Evolutionary conservation across 169 alveolate genomes (phyloP).

Genomic region (Babesia bovis): DNA sequence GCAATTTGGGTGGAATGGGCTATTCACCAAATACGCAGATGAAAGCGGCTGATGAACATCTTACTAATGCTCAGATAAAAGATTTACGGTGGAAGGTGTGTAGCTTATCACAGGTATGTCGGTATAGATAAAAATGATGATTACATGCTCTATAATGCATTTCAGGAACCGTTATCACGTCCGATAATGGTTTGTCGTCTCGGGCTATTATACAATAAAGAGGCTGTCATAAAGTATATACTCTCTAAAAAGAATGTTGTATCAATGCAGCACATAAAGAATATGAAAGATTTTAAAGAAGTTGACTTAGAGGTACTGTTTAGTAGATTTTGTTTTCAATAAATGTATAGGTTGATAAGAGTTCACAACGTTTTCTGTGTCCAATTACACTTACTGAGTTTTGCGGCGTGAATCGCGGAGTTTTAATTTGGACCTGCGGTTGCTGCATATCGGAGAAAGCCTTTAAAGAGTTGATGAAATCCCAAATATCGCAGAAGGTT

Average conservation of each 20-base stretch:
- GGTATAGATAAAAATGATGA: background rate
- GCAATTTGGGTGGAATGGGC: constrained; percentile 90
- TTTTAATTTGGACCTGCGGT: constrained; percentile 71
- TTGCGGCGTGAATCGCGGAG: constrained; percentile 73
- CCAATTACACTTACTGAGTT: constrained; percentile 71
- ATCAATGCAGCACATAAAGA: constrained; percentile 73
- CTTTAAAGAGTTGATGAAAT: constrained; percentile 43
- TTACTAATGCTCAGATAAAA: constrained; percentile 60
- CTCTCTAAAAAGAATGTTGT: constrained; percentile 70
- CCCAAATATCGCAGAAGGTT: constrained; percentile 18
- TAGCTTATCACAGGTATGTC: constrained; percentile 78
- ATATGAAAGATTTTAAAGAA: constrained; percentile 75
- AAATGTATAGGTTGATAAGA: constrained; percentile 60
- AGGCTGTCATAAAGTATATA: constrained; percentile 67
- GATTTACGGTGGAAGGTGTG: constrained; percentile 79
- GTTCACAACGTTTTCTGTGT: constrained; percentile 64
- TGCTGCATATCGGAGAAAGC: constrained; percentile 77
- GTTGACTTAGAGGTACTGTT: constrained; percentile 22
- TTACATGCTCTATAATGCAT: background rate
- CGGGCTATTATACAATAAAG: constrained; percentile 83
- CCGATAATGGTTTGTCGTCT: constrained; percentile 81
- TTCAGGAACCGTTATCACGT: constrained; percentile 78
- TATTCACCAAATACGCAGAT: constrained; percentile 82
- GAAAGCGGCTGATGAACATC: constrained; percentile 67
- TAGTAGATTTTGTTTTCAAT: too few relatives aligned